Base-by-base conservation (phyloP, 2,329 filamentous ascomycete species). In the Microsporum ferrugineum region DNA sequence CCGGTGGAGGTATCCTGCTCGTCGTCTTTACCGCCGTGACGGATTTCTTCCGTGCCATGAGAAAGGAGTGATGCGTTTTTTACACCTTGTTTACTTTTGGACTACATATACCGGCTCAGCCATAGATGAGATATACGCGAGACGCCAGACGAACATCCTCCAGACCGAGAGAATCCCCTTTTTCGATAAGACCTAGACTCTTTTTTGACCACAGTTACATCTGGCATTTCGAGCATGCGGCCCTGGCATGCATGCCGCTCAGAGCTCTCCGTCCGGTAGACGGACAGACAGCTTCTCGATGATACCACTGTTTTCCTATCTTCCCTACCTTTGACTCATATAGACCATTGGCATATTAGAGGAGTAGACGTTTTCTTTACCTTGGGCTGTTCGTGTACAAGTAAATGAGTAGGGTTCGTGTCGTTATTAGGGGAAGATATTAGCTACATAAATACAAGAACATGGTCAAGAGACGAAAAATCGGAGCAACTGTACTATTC, bases 21-120 rank as follows among this genome's bases (percentile, higher is more conserved):
- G 77, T 79, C 38, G 77, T 79, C 4, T 79, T 78, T 68, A 79
- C 77, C 14, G 72, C 72, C 41, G 74, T 79, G 29, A 79, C 78
- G 74, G 91, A 96, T 73, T 95, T 95, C 75, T 96, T 96, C 86
- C 84, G 89, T 69, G 84, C 83, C 68, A 83, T 84, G 74, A 53
- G 49, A 53, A 53, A 53, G 29, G 49, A 53, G 49, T 53, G 49
- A 53, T 43, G 10, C 7, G 39, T 53, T 53, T 8, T 4, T n/a
- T 53, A 29, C 12, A 23, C 17, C 17, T 23, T 23, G 17, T 23
- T 23, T 29, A 29, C 17, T 47, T 47, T n/a, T 10, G 23, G 23
- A 47, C 10, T 23, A 10, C 27, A 47, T 47, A 47, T 23, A 47
- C 29, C 27, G 31, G 49, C 49, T 53, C 49, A 33, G 49, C 17